Evolutionary conservation across 192 early-diverging fungal species (phyloP).

Genomic region (Mycoemilia scoparia): DNA sequence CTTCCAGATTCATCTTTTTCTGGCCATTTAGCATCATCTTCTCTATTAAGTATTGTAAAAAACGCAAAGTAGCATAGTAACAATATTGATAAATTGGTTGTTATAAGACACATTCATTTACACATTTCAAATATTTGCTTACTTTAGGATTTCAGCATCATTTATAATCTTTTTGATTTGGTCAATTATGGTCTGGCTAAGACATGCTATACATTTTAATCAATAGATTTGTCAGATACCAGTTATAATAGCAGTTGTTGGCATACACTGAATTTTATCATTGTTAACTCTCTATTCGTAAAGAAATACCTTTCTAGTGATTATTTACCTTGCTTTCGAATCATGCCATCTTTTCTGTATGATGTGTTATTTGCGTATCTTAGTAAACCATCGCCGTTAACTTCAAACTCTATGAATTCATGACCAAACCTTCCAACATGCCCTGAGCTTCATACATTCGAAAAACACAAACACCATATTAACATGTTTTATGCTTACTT

Average conservation of each 20-base stretch:
- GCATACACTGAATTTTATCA: too few relatives aligned
- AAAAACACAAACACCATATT: too few relatives aligned
- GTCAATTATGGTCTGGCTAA: slow-evolving; percentile 58
- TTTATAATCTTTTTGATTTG: slow-evolving; percentile 78
- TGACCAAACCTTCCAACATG: slow-evolving; percentile 92
- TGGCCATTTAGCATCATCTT: slow-evolving; percentile 87
- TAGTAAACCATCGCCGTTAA: slow-evolving; percentile 66
- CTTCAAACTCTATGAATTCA: slow-evolving; percentile 97
- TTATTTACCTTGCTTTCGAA: slow-evolving; percentile 71
- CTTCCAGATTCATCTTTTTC: slow-evolving; percentile 72
- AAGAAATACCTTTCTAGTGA: neutral
- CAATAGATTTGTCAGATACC: neutral
- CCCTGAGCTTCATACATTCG: slow-evolving; percentile 40
- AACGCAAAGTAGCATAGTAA: neutral
- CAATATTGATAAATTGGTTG: too few relatives aligned
- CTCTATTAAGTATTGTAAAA: slow-evolving; percentile 26
- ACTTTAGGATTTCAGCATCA: slow-evolving; percentile 84
- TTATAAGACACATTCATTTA: too few relatives aligned
- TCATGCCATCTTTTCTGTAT: slow-evolving; percentile 92
- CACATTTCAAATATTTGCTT: too few relatives aligned
- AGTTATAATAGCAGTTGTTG: neutral
- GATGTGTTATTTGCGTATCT: slow-evolving; percentile 97
- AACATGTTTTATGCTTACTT: too few relatives aligned
- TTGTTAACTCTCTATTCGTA: slow-evolving; percentile 3
- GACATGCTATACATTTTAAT: too few relatives aligned